Base-by-base conservation (phyloP, 139 green algal species). In the Tetratostichococcus sp. region DNA sequence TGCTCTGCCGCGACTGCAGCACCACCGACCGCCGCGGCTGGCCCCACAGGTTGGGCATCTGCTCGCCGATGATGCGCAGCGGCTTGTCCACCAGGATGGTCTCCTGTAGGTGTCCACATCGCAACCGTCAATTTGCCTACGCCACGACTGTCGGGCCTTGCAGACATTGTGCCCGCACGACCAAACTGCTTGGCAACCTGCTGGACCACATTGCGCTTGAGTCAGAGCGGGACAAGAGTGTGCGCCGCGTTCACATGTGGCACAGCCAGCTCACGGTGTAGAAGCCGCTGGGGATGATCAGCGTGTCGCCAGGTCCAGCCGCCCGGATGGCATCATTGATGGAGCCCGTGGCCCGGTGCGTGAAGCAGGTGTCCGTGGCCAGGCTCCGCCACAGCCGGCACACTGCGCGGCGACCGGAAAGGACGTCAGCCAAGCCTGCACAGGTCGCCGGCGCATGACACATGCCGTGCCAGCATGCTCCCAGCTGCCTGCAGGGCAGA, bases 11-110 rank as follows among this genome's bases (percentile, higher is more conserved):
- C n/a, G 6, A 50, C 26, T 76, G 72, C 19, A 76, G 11, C 22
- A 76, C 72, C 17, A 76, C 72, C 3, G 22, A 35, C 2, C 71
- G 30, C 17, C 50, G 50, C 21, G 43, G 43, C 8, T 2, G 14
- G 30, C 31, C 71, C 16, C 16, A 4, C 19, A 68, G 66, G 28
- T 42, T 32, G 0, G 31, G 28, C 43, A 50, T 30, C 22, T 21
- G 31, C 72, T 70, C n/a, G 19, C 72, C 72, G 30, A 76, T 26
- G 0, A 76, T 11, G 17, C 31, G 25, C 2, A 76, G 23, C 11
- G 72, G 72, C 58, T 62, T 70, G 1, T 76, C 72, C 2, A 76
- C 43, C 5, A 76, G 58, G 22, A 76, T 6, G 0, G 43, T 58
- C 72, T 76, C 72, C 72, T 76, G 72, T 33, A 28, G n/a, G n/a